A percentile compares a stretch with the other conserved stretches of the same genome.
Conservation (phyloP, 345 rosid species). For the Angophora floribunda region DNA sequence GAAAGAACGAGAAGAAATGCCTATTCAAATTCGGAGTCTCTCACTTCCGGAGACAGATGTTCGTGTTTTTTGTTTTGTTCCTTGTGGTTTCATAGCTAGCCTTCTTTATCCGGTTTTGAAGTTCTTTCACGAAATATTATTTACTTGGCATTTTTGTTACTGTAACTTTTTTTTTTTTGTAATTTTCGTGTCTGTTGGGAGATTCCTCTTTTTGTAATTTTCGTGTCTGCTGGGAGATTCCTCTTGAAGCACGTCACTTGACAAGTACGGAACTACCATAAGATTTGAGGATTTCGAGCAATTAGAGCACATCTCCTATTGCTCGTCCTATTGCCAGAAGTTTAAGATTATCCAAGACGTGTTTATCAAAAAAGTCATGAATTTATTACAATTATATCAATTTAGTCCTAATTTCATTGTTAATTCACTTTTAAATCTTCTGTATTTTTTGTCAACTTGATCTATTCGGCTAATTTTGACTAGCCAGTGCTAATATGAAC, state of each 20-base stretch:
- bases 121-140: neutral
- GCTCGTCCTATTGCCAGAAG: neutral
- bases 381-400: too few species aligned
- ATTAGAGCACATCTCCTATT: rapidly evolving
- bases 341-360: neutral
- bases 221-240: neutral
- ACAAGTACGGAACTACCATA: neutral
- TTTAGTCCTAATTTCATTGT: too few species aligned
- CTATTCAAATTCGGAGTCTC: neutral
- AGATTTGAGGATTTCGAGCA: neutral
- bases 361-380: too few species aligned
- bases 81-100: too few species aligned
- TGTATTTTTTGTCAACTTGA: too few species aligned
- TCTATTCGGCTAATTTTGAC: too few species aligned
- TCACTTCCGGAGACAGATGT: neutral
- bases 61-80: too few species aligned
- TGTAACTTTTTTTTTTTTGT: neutral
- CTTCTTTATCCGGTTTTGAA: too few species aligned
- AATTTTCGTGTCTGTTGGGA: neutral
- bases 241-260: neutral
- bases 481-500: too few species aligned
- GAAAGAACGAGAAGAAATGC: too few species aligned
- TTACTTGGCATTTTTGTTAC: neutral
- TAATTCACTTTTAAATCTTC: too few species aligned
- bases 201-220: too few species aligned